These are phyloP conservation scores for Coemansia reversa DNA, from an alignment of 192 early-diverging fungal genomes.

Conservation along the genomic window DNA sequence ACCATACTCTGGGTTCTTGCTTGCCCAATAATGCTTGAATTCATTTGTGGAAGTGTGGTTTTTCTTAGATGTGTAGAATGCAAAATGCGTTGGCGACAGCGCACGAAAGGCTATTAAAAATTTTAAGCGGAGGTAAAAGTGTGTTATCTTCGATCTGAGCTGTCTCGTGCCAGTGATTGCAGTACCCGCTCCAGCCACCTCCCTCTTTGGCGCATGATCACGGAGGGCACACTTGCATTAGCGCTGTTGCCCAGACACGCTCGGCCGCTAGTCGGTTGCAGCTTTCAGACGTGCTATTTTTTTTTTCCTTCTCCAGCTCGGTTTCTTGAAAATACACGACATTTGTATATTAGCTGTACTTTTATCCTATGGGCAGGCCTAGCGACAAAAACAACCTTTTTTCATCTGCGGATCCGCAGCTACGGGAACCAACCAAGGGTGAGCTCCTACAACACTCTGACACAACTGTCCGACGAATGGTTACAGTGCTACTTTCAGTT, in stretches of 20 bases:
- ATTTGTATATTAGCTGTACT: not conserved
- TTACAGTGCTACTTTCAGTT: slow-evolving; percentile 1
- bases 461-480: not conserved
- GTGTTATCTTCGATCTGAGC: not conserved
- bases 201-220: not conserved
- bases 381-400: not conserved
- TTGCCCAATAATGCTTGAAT: not conserved
- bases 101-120: not conserved
- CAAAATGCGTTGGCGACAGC: not conserved
- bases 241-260: not conserved
- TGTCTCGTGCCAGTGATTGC: not conserved
- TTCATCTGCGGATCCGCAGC: not conserved
- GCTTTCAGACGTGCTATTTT: not conserved
- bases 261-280: not conserved
- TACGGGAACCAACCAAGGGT: not conserved
- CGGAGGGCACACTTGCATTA: not conserved
- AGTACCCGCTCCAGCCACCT: not conserved
- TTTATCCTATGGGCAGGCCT: not conserved
- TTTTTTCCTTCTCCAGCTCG: not conserved
- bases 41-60: not conserved
- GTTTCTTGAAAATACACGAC: not conserved
- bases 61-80: not conserved
- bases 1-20: not conserved
- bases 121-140: not conserved
- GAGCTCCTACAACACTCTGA: not conserved